Percentiles rank a stretch among this genome's conserved stretches.
Evolutionary conservation across 116 monocot genomes (phyloP).

Genomic region (Phalaenopsis hybrid): DNA sequence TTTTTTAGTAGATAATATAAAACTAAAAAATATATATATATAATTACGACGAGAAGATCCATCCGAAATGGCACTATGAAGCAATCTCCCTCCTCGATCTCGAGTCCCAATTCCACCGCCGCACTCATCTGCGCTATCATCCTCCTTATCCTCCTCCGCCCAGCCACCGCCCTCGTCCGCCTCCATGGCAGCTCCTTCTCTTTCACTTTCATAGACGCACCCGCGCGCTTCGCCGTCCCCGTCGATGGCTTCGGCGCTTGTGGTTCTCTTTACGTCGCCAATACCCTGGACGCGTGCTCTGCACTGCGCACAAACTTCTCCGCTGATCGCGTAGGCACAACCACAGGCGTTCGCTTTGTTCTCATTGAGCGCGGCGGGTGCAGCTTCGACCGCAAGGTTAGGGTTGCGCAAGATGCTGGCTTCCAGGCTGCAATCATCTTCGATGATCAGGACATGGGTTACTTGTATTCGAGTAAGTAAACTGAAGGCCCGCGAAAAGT

Average conservation of each 20-base stretch:
- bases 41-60: background rate
- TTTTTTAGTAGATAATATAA: too few relatives aligned
- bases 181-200: conserved; percentile 27
- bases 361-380: conserved; percentile 36
- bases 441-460: conserved; percentile 32
- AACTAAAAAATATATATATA: too few relatives aligned
- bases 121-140: background rate
- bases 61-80: background rate
- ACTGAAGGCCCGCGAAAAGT: background rate
- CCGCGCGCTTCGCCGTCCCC: conserved; percentile 40
- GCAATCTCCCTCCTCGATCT: background rate
- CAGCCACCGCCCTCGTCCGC: conserved; percentile 27
- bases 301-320: conserved; percentile 9
- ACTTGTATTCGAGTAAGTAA: conserved; percentile 38
- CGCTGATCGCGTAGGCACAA: background rate
- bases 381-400: conserved; percentile 44
- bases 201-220: conserved; percentile 51
- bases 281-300: conserved; percentile 37
- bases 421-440: conserved; percentile 37
- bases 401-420: conserved; percentile 35
- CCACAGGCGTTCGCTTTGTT: conserved; percentile 14
- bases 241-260: conserved; percentile 29
- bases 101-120: background rate
- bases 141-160: conserved; percentile 13
- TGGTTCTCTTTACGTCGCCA: conserved; percentile 33